Evolutionary conservation across 371 early-diverging fungal genomes (phyloP).

Genomic region (Mucor mucedo): DNA sequence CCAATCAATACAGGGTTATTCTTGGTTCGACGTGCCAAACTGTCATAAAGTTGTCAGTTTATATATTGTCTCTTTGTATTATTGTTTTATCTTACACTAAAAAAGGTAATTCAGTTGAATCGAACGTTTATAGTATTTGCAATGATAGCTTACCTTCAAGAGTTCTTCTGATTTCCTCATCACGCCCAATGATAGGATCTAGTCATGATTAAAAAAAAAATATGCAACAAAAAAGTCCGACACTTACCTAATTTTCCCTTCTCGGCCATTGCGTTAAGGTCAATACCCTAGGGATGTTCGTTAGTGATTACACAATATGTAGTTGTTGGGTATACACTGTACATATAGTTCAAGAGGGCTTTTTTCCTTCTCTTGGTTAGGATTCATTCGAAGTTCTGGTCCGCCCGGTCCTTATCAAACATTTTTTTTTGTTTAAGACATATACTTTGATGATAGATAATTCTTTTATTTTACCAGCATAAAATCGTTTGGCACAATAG

Average conservation of each 20-base stretch:
- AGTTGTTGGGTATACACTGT: conserved; percentile 5
- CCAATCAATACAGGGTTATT: conserved; percentile 93
- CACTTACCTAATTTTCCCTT: conserved; percentile 67
- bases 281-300: conserved; percentile 46
- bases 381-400: conserved; percentile 46
- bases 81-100: conserved; percentile 31
- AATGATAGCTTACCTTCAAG: conserved; percentile 63
- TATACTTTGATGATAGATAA: neutral
- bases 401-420: conserved; percentile 18
- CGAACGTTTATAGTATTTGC: too few relatives aligned
- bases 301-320: neutral
- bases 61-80: neutral
- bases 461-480: conserved; percentile 15
- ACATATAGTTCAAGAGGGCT: conserved; percentile 51
- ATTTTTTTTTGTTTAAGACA: neutral
- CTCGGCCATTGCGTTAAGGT: conserved; percentile 81
- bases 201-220: neutral
- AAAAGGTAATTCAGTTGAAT: neutral
- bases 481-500: conserved; percentile 20
- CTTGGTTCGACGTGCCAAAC: conserved; percentile 81
- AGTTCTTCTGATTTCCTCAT: conserved; percentile 82
- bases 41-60: conserved; percentile 5
- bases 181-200: conserved; percentile 89
- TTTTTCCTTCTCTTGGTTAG: conserved; percentile 45
- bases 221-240: conserved; percentile 22